A percentile compares a stretch with the other conserved stretches of the same genome.
These are phyloP conservation scores for Syzygium syzygioides DNA, from an alignment of 441 rosid species.

Conservation along the genomic window DNA sequence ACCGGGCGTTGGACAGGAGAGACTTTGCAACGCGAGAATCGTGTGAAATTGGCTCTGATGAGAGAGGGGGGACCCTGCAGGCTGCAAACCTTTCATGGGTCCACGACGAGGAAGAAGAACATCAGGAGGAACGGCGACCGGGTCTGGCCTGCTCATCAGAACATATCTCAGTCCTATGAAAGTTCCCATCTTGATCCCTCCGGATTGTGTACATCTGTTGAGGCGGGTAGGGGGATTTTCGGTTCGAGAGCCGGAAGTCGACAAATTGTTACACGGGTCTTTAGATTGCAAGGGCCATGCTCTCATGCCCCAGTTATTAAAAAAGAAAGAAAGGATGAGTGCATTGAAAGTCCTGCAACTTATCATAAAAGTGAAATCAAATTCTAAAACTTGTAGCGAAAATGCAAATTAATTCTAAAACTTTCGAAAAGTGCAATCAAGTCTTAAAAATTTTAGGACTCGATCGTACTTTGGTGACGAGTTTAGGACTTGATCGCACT, in stretches of 20 bases:
- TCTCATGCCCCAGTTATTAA: rapidly evolving
- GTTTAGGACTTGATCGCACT: too few species aligned
- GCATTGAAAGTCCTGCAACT: too few species aligned
- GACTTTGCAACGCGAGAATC: neutral
- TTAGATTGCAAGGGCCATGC: neutral
- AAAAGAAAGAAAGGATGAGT: neutral
- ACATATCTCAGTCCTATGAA: neutral
- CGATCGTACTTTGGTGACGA: too few species aligned
- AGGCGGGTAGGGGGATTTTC: neutral
- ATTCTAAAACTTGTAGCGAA: too few species aligned
- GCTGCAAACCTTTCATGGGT: neutral
- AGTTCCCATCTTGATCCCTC: neutral
- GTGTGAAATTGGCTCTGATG: neutral
- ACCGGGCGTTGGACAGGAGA: neutral
- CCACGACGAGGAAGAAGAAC: neutral
- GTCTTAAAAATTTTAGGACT: too few species aligned
- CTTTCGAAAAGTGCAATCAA: too few species aligned
- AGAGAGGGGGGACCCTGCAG: neutral
- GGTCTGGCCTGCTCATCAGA: neutral
- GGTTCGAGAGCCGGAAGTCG: neutral
- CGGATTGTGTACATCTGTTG: neutral
- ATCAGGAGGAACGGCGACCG: neutral
- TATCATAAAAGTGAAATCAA: too few species aligned
- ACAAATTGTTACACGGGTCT: neutral
- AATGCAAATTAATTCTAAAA: too few species aligned